Conservation (phyloP, 2,329 filamentous ascomycete genomes). For the Colletotrichum tropicicola region DNA sequence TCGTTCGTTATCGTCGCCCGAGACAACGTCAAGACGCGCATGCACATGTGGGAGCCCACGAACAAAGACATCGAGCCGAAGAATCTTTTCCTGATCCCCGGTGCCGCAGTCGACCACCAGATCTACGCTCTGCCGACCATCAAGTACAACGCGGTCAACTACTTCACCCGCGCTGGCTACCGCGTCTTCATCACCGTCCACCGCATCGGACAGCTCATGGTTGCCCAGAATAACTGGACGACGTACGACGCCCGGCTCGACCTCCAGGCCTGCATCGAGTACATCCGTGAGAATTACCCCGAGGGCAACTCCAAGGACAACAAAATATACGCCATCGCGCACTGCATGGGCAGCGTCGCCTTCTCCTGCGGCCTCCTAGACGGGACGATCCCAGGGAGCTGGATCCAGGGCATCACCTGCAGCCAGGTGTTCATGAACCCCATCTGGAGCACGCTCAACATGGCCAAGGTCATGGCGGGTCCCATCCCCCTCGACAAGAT, state of each 20-base stretch:
- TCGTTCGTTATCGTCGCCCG: constrained; percentile 57
- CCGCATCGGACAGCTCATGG: constrained; percentile 63
- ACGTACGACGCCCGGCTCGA: constrained; percentile 69
- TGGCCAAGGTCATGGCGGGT: constrained; percentile 60
- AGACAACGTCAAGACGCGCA: constrained; percentile 60
- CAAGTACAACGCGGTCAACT: constrained; percentile 69
- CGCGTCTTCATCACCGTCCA: constrained; percentile 66
- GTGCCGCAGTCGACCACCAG: constrained; percentile 69
- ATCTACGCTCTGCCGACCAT: constrained; percentile 72
- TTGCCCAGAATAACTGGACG: constrained; percentile 62
- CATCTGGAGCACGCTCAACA: constrained; percentile 64
- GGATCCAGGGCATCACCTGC: constrained; percentile 66
- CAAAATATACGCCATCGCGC: constrained; percentile 65
- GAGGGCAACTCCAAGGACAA: constrained; percentile 35
- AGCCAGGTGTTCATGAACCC: constrained; percentile 73
- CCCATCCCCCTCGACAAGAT: constrained; percentile 59
- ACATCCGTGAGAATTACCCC: constrained; percentile 54
- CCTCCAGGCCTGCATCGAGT: constrained; percentile 62
- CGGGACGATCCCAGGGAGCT: constrained; percentile 64
- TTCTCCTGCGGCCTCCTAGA: constrained; percentile 67
- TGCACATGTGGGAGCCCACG: constrained; percentile 67
- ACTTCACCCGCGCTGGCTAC: constrained; percentile 68
- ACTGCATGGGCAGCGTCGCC: constrained; percentile 72
- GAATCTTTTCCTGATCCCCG: constrained; percentile 69
- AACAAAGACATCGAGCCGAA: constrained; percentile 46